phyloP scores from a whole-genome alignment of 805 yeast genomes.

The Nakazawaea peltata region DNA sequence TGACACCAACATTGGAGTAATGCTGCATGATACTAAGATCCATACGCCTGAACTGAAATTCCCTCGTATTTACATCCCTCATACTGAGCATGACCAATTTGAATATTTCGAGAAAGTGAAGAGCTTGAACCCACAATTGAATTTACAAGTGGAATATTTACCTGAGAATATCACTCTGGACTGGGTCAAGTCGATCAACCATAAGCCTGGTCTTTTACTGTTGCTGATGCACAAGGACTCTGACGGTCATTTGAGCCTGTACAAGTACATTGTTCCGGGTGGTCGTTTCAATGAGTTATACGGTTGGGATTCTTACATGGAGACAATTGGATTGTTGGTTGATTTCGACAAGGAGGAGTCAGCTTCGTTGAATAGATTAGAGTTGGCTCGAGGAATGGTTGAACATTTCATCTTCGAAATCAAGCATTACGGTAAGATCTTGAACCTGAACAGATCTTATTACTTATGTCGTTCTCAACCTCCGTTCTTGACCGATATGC shows the following conservation, averaged over 20 bases:
- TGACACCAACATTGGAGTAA: slow-evolving; percentile 48
- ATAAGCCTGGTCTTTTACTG: slow-evolving; percentile 79
- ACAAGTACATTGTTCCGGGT: slow-evolving; percentile 93
- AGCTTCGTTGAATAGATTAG: slow-evolving; percentile 15
- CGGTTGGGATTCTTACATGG: slow-evolving; percentile 98
- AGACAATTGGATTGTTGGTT: slow-evolving; percentile 69
- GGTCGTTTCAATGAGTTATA: slow-evolving; percentile 94
- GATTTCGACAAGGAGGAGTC: slow-evolving; percentile 40
- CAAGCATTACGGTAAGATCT: slow-evolving; percentile 80
- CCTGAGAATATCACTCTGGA: slow-evolving; percentile 73
- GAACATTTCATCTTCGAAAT: slow-evolving; percentile 90
- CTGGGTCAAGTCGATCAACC: slow-evolving; percentile 67
- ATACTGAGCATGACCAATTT: slow-evolving; percentile 59
- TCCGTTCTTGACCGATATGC: slow-evolving; percentile 93
- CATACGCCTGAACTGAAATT: slow-evolving; percentile 49
- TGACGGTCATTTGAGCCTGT: slow-evolving; percentile 42
- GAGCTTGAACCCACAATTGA: slow-evolving; percentile 41
- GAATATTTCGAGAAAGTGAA: slow-evolving; percentile 56
- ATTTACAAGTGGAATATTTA: slow-evolving; percentile 67
- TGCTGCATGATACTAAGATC: slow-evolving; percentile 77
- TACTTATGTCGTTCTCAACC: slow-evolving; percentile 92
- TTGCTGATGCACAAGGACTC: slow-evolving; percentile 52
- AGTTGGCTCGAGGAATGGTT: slow-evolving; percentile 82
- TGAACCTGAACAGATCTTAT: slow-evolving; percentile 91
- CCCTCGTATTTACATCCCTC: slow-evolving; percentile 76